phyloP scores from a whole-genome alignment of 768 basidiomycete genomes.

The Kwoniella pini region DNA sequence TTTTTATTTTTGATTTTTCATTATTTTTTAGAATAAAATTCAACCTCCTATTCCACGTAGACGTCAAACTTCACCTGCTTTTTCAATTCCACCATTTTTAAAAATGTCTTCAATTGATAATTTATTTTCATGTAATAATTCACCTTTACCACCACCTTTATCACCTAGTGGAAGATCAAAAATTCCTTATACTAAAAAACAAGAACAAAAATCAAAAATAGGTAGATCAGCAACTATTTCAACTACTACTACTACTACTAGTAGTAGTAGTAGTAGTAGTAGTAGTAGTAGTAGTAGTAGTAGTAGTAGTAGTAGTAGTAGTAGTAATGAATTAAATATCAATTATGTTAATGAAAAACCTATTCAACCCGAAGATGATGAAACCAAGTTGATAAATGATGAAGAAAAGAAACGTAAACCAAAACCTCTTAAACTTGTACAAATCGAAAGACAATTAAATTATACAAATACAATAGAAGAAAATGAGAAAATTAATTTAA shows the following conservation, averaged over 20 bases:
- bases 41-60: neutral
- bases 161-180: neutral
- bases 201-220: neutral
- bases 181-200: neutral
- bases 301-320: no score
- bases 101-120: conserved; percentile 10
- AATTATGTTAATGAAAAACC: no score
- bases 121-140: neutral
- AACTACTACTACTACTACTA: neutral
- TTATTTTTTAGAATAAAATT: neutral
- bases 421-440: neutral
- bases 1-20: neutral
- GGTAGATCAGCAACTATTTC: conserved; percentile 12
- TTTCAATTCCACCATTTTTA: conserved; percentile 4
- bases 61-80: neutral
- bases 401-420: neutral
- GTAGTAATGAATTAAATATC: no score
- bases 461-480: neutral
- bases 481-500: no score
- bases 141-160: neutral
- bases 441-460: neutral
- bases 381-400: no score
- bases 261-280: no score
- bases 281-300: no score
- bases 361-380: no score